A percentile compares a stretch with the other conserved stretches of the same genome.
These are phyloP conservation scores for Neurospora sp. DNA, from an alignment of 495 filamentous ascomycete species.

Conservation along the genomic window DNA sequence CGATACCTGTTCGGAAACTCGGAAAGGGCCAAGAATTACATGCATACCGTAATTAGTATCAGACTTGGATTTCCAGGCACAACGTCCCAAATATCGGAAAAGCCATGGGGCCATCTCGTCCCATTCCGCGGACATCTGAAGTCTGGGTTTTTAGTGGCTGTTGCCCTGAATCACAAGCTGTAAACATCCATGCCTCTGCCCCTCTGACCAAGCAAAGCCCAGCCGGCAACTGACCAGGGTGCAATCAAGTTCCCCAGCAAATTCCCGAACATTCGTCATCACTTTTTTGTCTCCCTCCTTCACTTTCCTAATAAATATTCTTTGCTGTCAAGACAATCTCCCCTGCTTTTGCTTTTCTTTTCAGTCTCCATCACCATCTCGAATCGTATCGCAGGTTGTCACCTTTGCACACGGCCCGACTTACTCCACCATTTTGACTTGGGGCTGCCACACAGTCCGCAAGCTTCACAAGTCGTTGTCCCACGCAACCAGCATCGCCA, in stretches of 20 bases:
- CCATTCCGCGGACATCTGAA: not conserved
- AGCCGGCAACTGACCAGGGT: not conserved
- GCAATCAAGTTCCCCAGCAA: not conserved
- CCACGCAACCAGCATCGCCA: not conserved
- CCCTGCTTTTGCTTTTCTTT: not conserved
- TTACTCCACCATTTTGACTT: not conserved
- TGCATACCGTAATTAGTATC: not conserved
- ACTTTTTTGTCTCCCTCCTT: not conserved
- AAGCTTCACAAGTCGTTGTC: not conserved
- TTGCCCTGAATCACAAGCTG: not conserved
- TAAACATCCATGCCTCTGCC: not conserved
- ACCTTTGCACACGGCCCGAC: not conserved
- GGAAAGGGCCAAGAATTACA: not conserved
- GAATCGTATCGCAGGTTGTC: not conserved
- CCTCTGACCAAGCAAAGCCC: not conserved
- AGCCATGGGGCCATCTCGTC: not conserved
- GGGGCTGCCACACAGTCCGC: not conserved
- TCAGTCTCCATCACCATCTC: not conserved
- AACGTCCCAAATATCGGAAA: not conserved
- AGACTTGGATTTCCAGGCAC: not conserved
- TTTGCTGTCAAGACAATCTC: not conserved
- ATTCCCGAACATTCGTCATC: conserved; percentile 10
- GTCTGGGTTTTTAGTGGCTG: not conserved
- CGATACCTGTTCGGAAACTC: not conserved
- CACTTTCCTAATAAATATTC: not conserved